These are phyloP conservation scores for Wickerhamomyces alni DNA, from an alignment of 805 yeast genomes.

Conservation along the genomic window DNA sequence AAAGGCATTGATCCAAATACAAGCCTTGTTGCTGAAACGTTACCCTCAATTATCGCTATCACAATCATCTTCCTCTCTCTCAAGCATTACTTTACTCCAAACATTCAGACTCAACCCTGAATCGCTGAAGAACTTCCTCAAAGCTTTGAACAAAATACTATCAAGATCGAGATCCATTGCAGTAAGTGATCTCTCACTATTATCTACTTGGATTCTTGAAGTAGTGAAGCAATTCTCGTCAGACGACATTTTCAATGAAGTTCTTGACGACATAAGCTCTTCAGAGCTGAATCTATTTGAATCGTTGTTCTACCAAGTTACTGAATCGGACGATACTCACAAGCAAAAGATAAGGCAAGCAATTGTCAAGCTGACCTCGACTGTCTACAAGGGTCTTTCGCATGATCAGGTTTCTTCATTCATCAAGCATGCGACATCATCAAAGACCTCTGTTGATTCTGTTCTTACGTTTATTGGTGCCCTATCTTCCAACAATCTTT, in stretches of 20 bases:
- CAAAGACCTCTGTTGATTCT: conserved; percentile 28
- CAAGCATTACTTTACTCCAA: neutral
- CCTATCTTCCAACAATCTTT: conserved; percentile 22
- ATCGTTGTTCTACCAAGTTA: conserved; percentile 10
- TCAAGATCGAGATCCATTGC: conserved; percentile 36
- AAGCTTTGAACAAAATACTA: conserved; percentile 26
- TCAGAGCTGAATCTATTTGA: conserved; percentile 29
- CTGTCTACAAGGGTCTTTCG: conserved; percentile 20
- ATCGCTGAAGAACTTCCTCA: conserved; percentile 7
- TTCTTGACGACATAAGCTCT: conserved; percentile 27
- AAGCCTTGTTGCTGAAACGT: conserved; percentile 14
- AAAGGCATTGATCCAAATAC: conserved; percentile 12
- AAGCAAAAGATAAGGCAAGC: conserved; percentile 32
- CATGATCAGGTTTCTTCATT: conserved; percentile 11
- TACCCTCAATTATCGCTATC: conserved; percentile 1
- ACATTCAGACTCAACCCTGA: conserved; percentile 9
- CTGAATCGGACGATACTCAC: conserved; percentile 30
- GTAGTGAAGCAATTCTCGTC: conserved; percentile 25
- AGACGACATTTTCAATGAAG: conserved; percentile 21
- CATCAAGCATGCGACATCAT: conserved; percentile 9
- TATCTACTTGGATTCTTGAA: conserved; percentile 51
- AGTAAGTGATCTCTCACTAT: conserved; percentile 46
- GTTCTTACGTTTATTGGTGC: conserved; percentile 31
- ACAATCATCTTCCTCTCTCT: neutral
- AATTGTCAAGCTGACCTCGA: conserved; percentile 25